phyloP scores from a whole-genome alignment of 1,284 basidiomycete genomes.

The Xerocomus nothofagi region DNA sequence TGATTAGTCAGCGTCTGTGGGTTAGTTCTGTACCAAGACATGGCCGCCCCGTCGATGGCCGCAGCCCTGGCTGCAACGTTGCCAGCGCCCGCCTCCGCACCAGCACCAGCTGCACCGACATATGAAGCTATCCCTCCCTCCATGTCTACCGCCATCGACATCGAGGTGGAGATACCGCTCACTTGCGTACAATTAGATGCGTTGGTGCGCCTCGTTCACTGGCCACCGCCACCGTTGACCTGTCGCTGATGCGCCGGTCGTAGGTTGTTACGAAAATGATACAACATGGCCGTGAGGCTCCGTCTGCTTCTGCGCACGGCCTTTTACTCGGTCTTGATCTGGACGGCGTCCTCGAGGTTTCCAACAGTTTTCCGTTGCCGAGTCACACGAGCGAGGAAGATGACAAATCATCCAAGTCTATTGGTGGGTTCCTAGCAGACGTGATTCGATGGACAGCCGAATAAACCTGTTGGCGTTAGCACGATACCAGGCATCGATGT shows the following conservation, averaged over 20 bases:
- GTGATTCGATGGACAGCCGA: slow-evolving; percentile 2
- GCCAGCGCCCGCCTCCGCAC: slow-evolving; percentile 61
- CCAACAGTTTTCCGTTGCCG: slow-evolving; percentile 90
- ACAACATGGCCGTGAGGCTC: slow-evolving; percentile 77
- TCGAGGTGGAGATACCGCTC: slow-evolving; percentile 83
- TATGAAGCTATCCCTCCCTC: slow-evolving; percentile 84
- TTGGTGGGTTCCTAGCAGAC: slow-evolving; percentile 49
- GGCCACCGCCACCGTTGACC: neutral
- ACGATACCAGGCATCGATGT: slow-evolving; percentile 84
- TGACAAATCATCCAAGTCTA: slow-evolving; percentile 71
- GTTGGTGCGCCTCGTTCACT: slow-evolving; percentile 56
- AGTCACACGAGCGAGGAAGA: slow-evolving; percentile 66
- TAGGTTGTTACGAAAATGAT: slow-evolving; percentile 93
- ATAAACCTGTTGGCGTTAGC: slow-evolving; percentile 42
- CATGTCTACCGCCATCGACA: slow-evolving; percentile 88
- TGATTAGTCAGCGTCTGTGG: slow-evolving; percentile 29
- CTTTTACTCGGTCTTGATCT: slow-evolving; percentile 90
- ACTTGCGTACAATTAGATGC: slow-evolving; percentile 80
- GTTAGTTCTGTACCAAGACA: slow-evolving; percentile 23
- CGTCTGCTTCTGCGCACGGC: slow-evolving; percentile 72
- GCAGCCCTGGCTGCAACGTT: slow-evolving; percentile 83
- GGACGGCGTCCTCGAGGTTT: slow-evolving; percentile 88
- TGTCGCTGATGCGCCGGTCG: slow-evolving; percentile 17
- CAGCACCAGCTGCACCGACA: slow-evolving; percentile 59
- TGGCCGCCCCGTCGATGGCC: slow-evolving; percentile 80